Evolutionary conservation across 1,139 yeast genomes (phyloP).

Genomic region (Sugiyamaella novakii): DNA sequence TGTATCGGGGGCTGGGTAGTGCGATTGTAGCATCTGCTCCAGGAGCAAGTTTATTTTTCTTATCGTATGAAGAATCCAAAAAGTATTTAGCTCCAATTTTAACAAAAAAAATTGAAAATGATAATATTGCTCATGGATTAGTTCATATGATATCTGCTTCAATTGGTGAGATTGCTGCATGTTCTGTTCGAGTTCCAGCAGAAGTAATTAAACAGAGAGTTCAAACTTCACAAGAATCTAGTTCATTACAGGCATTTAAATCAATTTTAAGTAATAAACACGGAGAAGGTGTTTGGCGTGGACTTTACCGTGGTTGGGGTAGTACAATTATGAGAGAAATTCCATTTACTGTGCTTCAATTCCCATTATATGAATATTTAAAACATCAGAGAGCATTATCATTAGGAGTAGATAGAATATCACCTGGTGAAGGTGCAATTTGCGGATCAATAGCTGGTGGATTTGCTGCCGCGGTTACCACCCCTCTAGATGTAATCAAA

Average conservation of each 20-base stretch:
- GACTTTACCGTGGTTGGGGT: conserved; percentile 90
- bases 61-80: conserved; percentile 83
- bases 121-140: conserved; percentile 46
- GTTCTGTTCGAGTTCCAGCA: conserved; percentile 92
- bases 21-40: conserved; percentile 97
- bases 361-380: conserved; percentile 85
- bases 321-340: conserved; percentile 92
- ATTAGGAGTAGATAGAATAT: conserved; percentile 45
- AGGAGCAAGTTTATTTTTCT: conserved; percentile 80
- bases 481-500: conserved; percentile 90
- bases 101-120: conserved; percentile 34
- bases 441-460: conserved; percentile 97
- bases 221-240: conserved; percentile 65
- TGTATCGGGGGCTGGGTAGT: conserved; percentile 89
- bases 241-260: conserved; percentile 68
- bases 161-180: conserved; percentile 88
- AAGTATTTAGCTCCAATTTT: conserved; percentile 51
- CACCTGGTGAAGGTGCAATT: conserved; percentile 79
- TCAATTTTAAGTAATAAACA: conserved; percentile 58
- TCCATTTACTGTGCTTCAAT: conserved; percentile 93
- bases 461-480: conserved; percentile 88
- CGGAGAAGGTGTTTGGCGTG: conserved; percentile 77
- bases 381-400: conserved; percentile 58
- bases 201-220: conserved; percentile 95
- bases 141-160: conserved; percentile 88